Conservation (phyloP, 2,329 filamentous ascomycete species). For the Phialophora verrucosa region DNA sequence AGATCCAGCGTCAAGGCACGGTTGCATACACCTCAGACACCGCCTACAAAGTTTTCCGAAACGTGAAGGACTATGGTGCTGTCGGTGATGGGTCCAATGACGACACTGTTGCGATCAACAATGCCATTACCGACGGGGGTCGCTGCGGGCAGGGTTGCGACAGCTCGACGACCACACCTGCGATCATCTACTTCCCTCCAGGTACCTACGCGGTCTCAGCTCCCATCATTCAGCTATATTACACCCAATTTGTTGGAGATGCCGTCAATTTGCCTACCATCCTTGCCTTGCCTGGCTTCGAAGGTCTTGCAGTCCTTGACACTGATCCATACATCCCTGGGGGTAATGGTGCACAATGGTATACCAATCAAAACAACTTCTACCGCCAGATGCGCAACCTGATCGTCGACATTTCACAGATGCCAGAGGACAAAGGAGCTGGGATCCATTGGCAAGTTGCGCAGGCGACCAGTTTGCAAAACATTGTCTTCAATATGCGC, state of each 20-base stretch:
- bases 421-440: slow-evolving; percentile 63
- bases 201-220: slow-evolving; percentile 82
- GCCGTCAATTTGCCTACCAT: slow-evolving; percentile 72
- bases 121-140: slow-evolving; percentile 74
- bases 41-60: slow-evolving; percentile 75
- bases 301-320: slow-evolving; percentile 88
- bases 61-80: slow-evolving; percentile 77
- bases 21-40: slow-evolving; percentile 59
- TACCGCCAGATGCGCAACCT: slow-evolving; percentile 84
- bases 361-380: slow-evolving; percentile 81
- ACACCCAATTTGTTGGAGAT: slow-evolving; percentile 91
- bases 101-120: slow-evolving; percentile 88
- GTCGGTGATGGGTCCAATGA: slow-evolving; percentile 73
- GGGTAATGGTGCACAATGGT: slow-evolving; percentile 70
- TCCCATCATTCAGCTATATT: slow-evolving; percentile 85
- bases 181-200: slow-evolving; percentile 87
- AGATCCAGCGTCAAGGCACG: slow-evolving; percentile 71
- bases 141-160: slow-evolving; percentile 84
- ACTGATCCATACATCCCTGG: slow-evolving; percentile 76
- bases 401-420: slow-evolving; percentile 73
- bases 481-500: slow-evolving; percentile 80
- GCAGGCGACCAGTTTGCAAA: slow-evolving; percentile 80
- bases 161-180: slow-evolving; percentile 81
- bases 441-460: slow-evolving; percentile 86
- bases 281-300: slow-evolving; percentile 73